Evolutionary conservation across 1,284 basidiomycete genomes (phyloP), one percentile per base, ranked within the genome.

Genomic region (Sphaerobolus stellatus): DNA sequence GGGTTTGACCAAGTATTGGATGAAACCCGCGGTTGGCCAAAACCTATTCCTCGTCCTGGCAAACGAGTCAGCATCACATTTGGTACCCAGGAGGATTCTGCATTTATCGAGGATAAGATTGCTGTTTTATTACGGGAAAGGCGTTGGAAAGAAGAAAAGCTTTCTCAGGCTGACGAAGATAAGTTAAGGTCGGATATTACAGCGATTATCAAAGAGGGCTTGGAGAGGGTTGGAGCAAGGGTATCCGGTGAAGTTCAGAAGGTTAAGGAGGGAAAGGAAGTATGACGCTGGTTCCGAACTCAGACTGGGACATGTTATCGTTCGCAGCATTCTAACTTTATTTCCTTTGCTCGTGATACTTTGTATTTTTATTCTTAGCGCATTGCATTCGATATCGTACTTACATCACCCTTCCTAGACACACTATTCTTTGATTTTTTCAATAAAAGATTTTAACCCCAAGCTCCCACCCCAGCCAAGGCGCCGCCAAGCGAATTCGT

Each of bases 1-100:
- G 88, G 94, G 20, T 96, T 96, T 60, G 90, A 98, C 66, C 77
- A 84, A 61, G 76, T 97, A 25, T 95, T 97, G 93, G 89, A 91
- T 36, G 92, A 93, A 70, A 81, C 84, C 25, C 83, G 94, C 33
- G 59, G 72, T 0, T 84, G 82, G 59, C 90, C 90, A 9, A 90
- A 89, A 58, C 89, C 81, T 62, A 61, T 92, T 34, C 90, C 91
- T 1, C 77, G 78, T 18, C 69, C 78, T 5, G 82, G 84, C 38
- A 77, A 79, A 11, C 71, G 73, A 33, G 75, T 93, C n/a, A 80
- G 79, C 60, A 76, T 93, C 52, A 83, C 86, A 0, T 88, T 92
- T 62, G 91, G 90, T 30, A n/a, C n/a, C n/a, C n/a, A n/a, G n/a
- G n/a, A n/a, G n/a, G 71, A 79, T 22, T 62, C 73, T 1, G 66